Conservation (phyloP, 768 basidiomycete genomes). For the Hortiboletus flavorubellus region DNA sequence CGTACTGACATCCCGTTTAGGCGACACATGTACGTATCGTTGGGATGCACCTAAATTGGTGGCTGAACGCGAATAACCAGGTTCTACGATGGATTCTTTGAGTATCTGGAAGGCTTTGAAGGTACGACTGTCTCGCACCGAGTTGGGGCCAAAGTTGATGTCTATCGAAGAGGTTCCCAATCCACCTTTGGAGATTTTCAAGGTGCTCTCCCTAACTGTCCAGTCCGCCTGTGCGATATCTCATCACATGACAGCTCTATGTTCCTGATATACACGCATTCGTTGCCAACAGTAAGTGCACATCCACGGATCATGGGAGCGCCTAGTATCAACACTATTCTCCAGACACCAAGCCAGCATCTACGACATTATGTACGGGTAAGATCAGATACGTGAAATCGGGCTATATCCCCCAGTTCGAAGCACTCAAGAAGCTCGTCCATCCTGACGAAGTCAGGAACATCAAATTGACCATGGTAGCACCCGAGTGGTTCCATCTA, state of each 20-base stretch:
- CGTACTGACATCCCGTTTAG: slow-evolving; percentile 10
- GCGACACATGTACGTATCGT: slow-evolving; percentile 23
- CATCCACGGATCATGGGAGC: neutral
- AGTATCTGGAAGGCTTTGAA: slow-evolving; percentile 25
- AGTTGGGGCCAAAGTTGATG: neutral
- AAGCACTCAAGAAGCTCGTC: slow-evolving; percentile 55
- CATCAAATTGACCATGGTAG: slow-evolving; percentile 70
- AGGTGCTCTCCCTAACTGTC: slow-evolving; percentile 2
- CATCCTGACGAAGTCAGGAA: slow-evolving; percentile 58
- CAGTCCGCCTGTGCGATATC: neutral
- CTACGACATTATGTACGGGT: slow-evolving; percentile 38
- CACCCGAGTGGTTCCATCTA: slow-evolving; percentile 71
- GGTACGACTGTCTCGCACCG: slow-evolving; percentile 6
- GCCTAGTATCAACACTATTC: neutral
- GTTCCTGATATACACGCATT: slow-evolving; percentile 26
- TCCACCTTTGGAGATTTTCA: slow-evolving; percentile 27
- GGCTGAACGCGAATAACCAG: slow-evolving; percentile 8
- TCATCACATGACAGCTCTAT: slow-evolving; percentile 18
- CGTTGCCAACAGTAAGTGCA: slow-evolving; percentile 13
- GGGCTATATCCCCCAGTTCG: slow-evolving; percentile 63
- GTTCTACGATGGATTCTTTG: slow-evolving; percentile 31
- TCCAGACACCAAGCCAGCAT: slow-evolving; percentile 21
- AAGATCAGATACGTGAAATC: slow-evolving; percentile 61
- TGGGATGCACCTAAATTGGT: neutral
- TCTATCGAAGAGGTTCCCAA: slow-evolving; percentile 17